phyloP scores from a whole-genome alignment of 805 yeast species.

The Wickerhamomyces pijperi region DNA sequence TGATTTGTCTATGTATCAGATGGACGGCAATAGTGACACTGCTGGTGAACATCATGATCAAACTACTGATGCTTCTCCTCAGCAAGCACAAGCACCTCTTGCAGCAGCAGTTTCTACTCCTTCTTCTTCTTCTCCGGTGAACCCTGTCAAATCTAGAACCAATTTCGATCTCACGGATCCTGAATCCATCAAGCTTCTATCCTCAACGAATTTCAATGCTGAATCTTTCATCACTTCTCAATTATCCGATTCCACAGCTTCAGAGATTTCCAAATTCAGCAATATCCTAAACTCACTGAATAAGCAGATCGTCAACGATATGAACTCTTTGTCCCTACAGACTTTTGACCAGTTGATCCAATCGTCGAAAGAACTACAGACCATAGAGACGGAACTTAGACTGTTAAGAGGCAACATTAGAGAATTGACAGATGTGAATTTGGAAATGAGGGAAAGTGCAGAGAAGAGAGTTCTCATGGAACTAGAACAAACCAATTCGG shows the following conservation, averaged over 20 bases:
- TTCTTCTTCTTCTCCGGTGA: no score
- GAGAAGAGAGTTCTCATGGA: constrained; percentile 42
- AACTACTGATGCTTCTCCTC: constrained; percentile 1
- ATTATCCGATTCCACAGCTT: constrained; percentile 55
- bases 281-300: constrained; percentile 39
- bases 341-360: constrained; percentile 52
- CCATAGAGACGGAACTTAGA: constrained; percentile 56
- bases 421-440: constrained; percentile 48
- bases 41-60: constrained; percentile 1
- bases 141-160: no score
- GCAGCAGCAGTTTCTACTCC: no score
- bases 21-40: background rate
- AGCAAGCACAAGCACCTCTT: no score
- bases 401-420: constrained; percentile 47
- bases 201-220: constrained; percentile 35
- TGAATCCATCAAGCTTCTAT: constrained; percentile 22
- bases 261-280: constrained; percentile 62
- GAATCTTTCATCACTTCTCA: constrained; percentile 34
- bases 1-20: constrained; percentile 8
- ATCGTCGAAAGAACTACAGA: constrained; percentile 46
- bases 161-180: constrained; percentile 14
- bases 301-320: constrained; percentile 39
- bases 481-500: constrained; percentile 13
- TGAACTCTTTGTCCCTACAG: constrained; percentile 46
- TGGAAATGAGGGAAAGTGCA: constrained; percentile 51